These are phyloP conservation scores for Phytophthora niederhauseri DNA, from an alignment of 352 stramenopile genomes.

Conservation along the genomic window DNA sequence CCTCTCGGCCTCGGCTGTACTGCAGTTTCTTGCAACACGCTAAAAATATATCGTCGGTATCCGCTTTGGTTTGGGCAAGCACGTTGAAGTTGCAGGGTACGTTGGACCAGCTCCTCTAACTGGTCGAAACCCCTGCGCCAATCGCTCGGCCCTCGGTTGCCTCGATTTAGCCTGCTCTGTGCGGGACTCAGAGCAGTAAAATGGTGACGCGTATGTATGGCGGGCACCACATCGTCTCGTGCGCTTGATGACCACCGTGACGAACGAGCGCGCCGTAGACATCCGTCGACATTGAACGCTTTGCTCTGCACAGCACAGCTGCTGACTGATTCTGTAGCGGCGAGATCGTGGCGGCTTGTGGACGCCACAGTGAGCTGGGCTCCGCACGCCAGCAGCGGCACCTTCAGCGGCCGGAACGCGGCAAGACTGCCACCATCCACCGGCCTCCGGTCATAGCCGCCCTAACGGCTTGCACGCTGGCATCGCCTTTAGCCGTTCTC, in stretches of 20 bases:
- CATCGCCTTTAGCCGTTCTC: conserved; percentile 1
- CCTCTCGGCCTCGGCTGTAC: neutral
- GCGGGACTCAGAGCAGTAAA: conserved; percentile 5
- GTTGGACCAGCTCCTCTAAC: conserved; percentile 35
- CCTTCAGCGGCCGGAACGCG: neutral
- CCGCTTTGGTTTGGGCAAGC: neutral
- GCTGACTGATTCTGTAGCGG: neutral
- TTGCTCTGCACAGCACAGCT: neutral
- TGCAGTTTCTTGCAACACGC: conserved; percentile 25
- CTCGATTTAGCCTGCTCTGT: conserved; percentile 4
- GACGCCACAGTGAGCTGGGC: too few relatives aligned
- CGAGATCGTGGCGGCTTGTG: too few relatives aligned
- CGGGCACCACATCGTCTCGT: neutral
- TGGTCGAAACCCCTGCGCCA: conserved; percentile 9
- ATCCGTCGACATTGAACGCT: neutral
- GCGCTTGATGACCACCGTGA: neutral
- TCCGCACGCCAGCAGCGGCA: neutral
- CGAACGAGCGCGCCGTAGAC: neutral
- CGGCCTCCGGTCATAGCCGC: neutral
- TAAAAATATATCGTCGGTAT: conserved; percentile 22
- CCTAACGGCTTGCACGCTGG: neutral
- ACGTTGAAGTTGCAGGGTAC: conserved; percentile 25
- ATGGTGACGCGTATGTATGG: neutral
- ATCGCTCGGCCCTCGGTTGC: too few relatives aligned
- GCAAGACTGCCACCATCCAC: neutral